Evolutionary conservation across 1,139 yeast genomes (phyloP), one percentile per base, ranked within the genome.

Genomic region (Geotrichum macrosporum): DNA sequence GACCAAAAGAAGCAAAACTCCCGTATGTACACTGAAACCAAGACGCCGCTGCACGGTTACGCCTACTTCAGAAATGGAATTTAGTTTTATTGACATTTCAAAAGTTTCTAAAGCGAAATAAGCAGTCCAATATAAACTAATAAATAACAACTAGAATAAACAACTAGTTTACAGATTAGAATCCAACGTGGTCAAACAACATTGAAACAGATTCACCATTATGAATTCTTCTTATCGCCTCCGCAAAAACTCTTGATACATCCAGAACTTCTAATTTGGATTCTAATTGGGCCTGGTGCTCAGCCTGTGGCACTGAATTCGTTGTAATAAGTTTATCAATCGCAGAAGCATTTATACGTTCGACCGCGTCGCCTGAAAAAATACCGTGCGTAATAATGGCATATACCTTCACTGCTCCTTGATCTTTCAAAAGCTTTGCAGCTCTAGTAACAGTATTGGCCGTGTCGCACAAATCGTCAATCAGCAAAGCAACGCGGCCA

Each of bases 161-260:
- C n/a, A n/a, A n/a, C n/a, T n/a, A n/a, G n/a, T n/a, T n/a, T n/a
- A n/a, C n/a, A 26, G 15, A 15, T 41, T 54, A 54, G 31, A 52
- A 52, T 10, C 58, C 59, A 8, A 59, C 61, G 59, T 86, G 89
- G 61, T 88, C 96, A 68, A 92, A 92, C 53, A 92, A 73, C 86
- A 88, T 84, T 16, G 95, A 83, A 18, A 92, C 95, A 24, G 92
- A 80, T 70, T 92, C 99, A 55, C 99, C 99, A 58, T 92, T 92
- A 66, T 92, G 96, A 41, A 92, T 89, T 65, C 99, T 75, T 65
- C 99, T 75, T 43, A 92, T 87, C 2, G 97, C 92, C 65, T 92
- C 99, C 13, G 94, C 96, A 60, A 92, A 82, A 15, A 89, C 79
- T 50, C 85, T 72, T 5, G 95, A 81, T 12, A 92, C 92, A 60